Evolutionary conservation across 1,284 basidiomycete genomes (phyloP).

Genomic region (Ceratobasidium sp.): DNA sequence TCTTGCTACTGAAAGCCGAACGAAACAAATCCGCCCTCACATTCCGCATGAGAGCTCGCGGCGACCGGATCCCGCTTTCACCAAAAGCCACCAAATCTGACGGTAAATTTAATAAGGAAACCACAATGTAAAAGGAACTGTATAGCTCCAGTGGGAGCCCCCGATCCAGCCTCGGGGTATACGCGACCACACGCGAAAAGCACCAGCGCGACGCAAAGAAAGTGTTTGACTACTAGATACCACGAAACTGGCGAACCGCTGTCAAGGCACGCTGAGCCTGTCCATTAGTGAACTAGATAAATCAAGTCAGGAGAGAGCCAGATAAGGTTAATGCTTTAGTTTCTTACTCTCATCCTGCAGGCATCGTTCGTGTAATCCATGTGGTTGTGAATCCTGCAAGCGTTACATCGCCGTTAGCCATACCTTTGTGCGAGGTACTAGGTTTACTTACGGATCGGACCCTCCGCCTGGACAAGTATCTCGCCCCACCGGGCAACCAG

Average conservation of each 20-base stretch:
- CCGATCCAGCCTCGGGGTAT: not conserved
- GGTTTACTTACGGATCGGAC: conserved; percentile 33
- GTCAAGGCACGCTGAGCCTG: conserved; percentile 62
- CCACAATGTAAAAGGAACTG: not conserved
- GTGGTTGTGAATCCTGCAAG: conserved; percentile 21
- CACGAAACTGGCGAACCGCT: conserved; percentile 62
- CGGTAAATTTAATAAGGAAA: too few relatives aligned
- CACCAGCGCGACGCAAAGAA: not conserved
- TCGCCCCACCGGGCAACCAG: conserved; percentile 46
- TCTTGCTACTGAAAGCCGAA: too few relatives aligned
- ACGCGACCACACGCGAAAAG: not conserved
- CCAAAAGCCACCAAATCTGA: too few relatives aligned
- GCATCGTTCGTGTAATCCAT: conserved; percentile 46
- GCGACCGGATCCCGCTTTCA: too few relatives aligned
- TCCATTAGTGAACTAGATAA: conserved; percentile 60
- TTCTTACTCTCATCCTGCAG: conserved; percentile 48
- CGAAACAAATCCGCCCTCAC: too few relatives aligned
- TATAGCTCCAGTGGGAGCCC: not conserved
- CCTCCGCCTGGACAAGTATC: conserved; percentile 47
- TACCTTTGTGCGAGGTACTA: not conserved
- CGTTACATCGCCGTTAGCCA: not conserved
- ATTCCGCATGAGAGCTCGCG: too few relatives aligned
- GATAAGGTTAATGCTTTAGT: not conserved
- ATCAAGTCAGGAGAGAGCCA: not conserved
- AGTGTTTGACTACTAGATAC: not conserved